Evolutionary conservation across 139 green algal species (phyloP), one percentile per base, ranked within the genome.

Genomic region (Yamagishiella unicocca): DNA sequence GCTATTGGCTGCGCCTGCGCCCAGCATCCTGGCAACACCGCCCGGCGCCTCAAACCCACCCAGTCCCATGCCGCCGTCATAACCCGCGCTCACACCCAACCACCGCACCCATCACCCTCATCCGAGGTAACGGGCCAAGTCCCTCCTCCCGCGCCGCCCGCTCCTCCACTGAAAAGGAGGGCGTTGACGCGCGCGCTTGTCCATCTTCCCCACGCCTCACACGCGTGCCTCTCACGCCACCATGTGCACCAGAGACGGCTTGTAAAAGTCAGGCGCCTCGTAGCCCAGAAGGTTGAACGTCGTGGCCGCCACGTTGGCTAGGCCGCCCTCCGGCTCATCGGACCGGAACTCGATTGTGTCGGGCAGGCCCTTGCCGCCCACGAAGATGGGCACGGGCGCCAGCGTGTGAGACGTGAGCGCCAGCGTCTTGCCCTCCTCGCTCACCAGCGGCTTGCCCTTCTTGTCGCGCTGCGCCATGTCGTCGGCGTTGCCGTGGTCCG

Each of bases 381-480:
- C 95, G 58, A 95, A 95, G 4, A 99, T 91, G 27, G 96, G 96
- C 82, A 98, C 96, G 9, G 96, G 96, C 27, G 96, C 96, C 58
- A 98, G 93, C 0, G 97, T 99, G 95, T 99, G 97, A 54, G 89
- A 95, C 43, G 97, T 99, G n/a, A 99, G 95, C 33, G 94, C 84
- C 85, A 98, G 79, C 53, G 91, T 88, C 81, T 95, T 96, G 87
- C 96, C 97, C 40, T 93, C 67, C 68, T 93, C 86, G 33, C n/a
- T 76, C 42, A 87, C 45, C 24, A 98, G 70, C 0, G 94, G 91
- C 88, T 96, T 90, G 53, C 92, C 88, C 93, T 99, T 99, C 93
- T 98, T 98, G 88, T 96, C 91, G 35, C 97, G 93, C 89, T 99
- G 95, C 83, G 98, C 97, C 97, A 99, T 99, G 92, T 99, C 97